Conservation (phyloP, 257 asterid species). For the Solanum clarkiae region DNA sequence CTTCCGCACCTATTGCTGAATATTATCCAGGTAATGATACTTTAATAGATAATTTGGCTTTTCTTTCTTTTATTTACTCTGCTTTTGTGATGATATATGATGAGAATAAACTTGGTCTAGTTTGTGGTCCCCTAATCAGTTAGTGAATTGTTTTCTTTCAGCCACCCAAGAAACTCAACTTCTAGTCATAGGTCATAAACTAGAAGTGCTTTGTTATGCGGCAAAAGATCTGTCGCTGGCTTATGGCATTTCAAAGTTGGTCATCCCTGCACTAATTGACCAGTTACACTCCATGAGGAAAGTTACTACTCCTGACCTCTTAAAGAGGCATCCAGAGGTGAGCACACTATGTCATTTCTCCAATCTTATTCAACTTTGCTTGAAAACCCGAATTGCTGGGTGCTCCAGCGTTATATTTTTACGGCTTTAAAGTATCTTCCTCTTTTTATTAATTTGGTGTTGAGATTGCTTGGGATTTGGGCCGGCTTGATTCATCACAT, state of each 20-base stretch:
- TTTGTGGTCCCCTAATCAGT: background rate
- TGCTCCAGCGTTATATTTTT: background rate
- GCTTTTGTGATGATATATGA: background rate
- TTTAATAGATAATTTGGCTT: background rate
- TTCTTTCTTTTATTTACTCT: background rate
- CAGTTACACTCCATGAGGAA: slow-evolving; percentile 61
- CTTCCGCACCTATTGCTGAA: slow-evolving; percentile 68
- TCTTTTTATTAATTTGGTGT: background rate
- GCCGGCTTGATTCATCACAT: background rate
- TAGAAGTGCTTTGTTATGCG: slow-evolving; percentile 70
- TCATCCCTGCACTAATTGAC: slow-evolving; percentile 77
- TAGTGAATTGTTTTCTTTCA: slow-evolving; percentile 21
- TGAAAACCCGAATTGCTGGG: background rate
- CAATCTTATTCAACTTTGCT: background rate
- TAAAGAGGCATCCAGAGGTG: slow-evolving; percentile 57
- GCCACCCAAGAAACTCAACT: slow-evolving; percentile 58
- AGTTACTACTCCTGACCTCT: slow-evolving; percentile 42
- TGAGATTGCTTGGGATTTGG: background rate
- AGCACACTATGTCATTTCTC: background rate
- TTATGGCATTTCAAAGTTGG: slow-evolving; percentile 46
- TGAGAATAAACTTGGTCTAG: background rate
- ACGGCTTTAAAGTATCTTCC: background rate
- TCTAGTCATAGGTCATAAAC: slow-evolving; percentile 56
- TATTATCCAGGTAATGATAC: slow-evolving; percentile 67
- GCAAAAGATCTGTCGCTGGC: slow-evolving; percentile 49